Percentiles rank a stretch among this genome's conserved stretches.
Evolutionary conservation across 208 protist genomes (phyloP).

Genomic region (Trypanosoma platydactyli): DNA sequence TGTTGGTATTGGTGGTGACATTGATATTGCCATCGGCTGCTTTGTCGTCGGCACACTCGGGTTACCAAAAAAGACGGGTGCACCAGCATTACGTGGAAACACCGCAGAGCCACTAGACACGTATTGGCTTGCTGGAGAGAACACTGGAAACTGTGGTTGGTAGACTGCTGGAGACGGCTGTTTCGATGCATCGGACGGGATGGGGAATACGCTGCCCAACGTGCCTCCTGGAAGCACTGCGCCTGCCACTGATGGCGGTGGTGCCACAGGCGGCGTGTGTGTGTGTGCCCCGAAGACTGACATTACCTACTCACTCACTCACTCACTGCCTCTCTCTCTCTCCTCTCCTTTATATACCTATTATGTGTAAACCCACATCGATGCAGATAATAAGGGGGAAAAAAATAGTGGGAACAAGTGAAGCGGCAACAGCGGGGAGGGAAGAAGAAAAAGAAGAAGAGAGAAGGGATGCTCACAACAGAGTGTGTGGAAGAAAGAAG

Average conservation of each 20-base stretch:
- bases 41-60: not conserved
- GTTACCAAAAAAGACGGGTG: not conserved
- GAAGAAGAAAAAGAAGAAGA: slow-evolving; percentile 10
- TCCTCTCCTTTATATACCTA: too few species aligned
- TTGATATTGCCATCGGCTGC: not conserved
- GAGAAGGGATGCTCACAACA: not conserved
- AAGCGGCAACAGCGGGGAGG: not conserved
- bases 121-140: not conserved
- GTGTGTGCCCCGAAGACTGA: slow-evolving; percentile 11
- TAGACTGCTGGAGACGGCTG: not conserved
- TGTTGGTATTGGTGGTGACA: not conserved
- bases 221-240: not conserved
- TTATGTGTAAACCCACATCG: too few species aligned
- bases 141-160: not conserved
- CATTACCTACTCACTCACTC: not conserved
- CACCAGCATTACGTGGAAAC: not conserved
- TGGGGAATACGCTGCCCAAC: slow-evolving; percentile 3
- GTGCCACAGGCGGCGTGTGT: not conserved
- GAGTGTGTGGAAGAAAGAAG: slow-evolving; percentile 1
- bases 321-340: too few species aligned
- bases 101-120: not conserved
- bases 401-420: slow-evolving; percentile 2
- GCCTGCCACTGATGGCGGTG: not conserved
- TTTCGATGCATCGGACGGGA: not conserved
- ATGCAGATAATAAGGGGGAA: slow-evolving; percentile 2